Evolutionary conservation across 2,329 filamentous ascomycete species (phyloP).

Genomic region (Colletotrichum sidae): DNA sequence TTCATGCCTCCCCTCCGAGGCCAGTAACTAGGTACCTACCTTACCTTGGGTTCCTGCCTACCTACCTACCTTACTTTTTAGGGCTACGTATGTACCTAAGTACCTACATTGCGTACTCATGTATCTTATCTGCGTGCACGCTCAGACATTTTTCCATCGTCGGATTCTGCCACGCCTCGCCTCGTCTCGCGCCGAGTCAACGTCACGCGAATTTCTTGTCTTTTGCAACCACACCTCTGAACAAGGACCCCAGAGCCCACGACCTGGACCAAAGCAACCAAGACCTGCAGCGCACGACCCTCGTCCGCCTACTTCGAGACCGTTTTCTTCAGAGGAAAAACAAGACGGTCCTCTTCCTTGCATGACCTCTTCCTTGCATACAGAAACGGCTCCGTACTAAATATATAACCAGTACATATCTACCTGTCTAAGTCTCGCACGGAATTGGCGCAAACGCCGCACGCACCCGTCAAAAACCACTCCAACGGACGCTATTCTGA

Average conservation of each 20-base stretch:
- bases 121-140: not conserved
- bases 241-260: not conserved
- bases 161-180: slow-evolving; percentile 4
- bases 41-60: too few relatives aligned
- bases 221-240: slow-evolving; percentile 27
- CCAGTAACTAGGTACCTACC: too few relatives aligned
- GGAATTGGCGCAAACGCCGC: not conserved
- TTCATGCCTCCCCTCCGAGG: too few relatives aligned
- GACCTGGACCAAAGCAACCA: not conserved
- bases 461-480: not conserved
- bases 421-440: too few relatives aligned
- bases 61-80: too few relatives aligned
- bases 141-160: slow-evolving; percentile 24
- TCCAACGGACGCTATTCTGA: slow-evolving; percentile 20
- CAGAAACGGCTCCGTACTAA: not conserved
- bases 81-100: too few relatives aligned
- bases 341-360: not conserved
- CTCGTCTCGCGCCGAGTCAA: too few relatives aligned
- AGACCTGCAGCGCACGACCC: slow-evolving; percentile 27
- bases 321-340: too few relatives aligned
- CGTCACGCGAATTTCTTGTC: not conserved
- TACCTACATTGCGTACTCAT: too few relatives aligned
- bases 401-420: not conserved
- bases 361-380: slow-evolving; percentile 12
- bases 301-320: not conserved